Conservation (phyloP, 352 stramenopile genomes). For the Phytopythium litorale region DNA sequence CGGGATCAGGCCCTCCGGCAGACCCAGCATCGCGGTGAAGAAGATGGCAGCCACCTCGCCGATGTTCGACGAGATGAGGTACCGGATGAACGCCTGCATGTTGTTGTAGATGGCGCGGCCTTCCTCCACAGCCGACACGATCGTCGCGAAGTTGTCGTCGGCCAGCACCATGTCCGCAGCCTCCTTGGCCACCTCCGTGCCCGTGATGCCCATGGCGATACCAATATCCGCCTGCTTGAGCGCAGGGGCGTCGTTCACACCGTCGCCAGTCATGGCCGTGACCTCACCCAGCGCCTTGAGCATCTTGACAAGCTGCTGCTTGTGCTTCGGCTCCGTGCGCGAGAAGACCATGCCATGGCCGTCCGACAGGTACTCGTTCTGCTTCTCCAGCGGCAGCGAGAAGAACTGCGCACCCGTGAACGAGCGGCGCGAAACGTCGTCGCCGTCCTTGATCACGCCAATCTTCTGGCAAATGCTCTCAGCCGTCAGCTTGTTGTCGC, state of each 20-base stretch:
- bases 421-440: conserved; percentile 86
- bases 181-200: conserved; percentile 98
- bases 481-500: conserved; percentile 98
- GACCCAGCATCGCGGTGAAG: conserved; percentile 93
- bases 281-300: conserved; percentile 94
- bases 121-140: conserved; percentile 91
- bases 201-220: conserved; percentile 98
- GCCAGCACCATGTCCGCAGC: conserved; percentile 97
- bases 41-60: conserved; percentile 99
- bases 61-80: conserved; percentile 99
- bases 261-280: conserved; percentile 97
- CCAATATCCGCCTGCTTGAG: conserved; percentile 98
- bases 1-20: conserved; percentile 97
- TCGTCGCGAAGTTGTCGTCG: conserved; percentile 99
- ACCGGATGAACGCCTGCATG: conserved; percentile 99
- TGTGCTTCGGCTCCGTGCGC: conserved; percentile 97
- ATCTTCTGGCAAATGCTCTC: conserved; percentile 97
- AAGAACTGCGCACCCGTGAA: conserved; percentile 98
- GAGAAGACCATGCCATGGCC: conserved; percentile 96
- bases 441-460: conserved; percentile 91
- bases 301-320: conserved; percentile 96
- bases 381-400: conserved; percentile 85
- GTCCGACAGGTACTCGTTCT: conserved; percentile 88
- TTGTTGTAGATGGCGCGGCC: conserved; percentile 93
- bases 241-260: conserved; percentile 98